These are phyloP conservation scores for Raffaelea arxii DNA, from an alignment of 2,329 filamentous ascomycete genomes.

Conservation along the genomic window DNA sequence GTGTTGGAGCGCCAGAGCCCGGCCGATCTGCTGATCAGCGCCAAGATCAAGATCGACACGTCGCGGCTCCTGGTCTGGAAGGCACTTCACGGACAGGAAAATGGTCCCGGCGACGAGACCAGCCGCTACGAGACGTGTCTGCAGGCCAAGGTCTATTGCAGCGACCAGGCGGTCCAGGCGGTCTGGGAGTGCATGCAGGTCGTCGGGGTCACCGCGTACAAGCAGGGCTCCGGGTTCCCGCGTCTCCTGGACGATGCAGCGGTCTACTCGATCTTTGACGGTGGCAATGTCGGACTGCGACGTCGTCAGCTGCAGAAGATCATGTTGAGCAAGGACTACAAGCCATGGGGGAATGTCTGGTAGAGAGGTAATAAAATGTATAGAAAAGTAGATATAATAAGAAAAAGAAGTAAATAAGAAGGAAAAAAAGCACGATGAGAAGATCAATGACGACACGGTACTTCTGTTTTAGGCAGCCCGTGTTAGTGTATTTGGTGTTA, in stretches of 20 bases:
- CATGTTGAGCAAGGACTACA: slow-evolving; percentile 29
- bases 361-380: no score
- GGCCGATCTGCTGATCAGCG: slow-evolving; percentile 10
- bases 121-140: slow-evolving; percentile 26
- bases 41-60: slow-evolving; percentile 10
- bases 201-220: slow-evolving; percentile 35
- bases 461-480: no score
- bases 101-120: slow-evolving; percentile 25
- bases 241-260: slow-evolving; percentile 28
- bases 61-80: slow-evolving; percentile 17
- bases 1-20: slow-evolving; percentile 37
- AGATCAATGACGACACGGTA: no score
- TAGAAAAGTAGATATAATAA: no score
- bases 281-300: slow-evolving; percentile 39
- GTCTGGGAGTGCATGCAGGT: slow-evolving; percentile 38
- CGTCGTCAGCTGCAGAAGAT: slow-evolving; percentile 33
- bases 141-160: slow-evolving; percentile 39
- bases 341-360: slow-evolving; percentile 1
- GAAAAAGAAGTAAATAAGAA: no score
- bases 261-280: slow-evolving; percentile 36
- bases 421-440: no score
- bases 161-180: slow-evolving; percentile 34
- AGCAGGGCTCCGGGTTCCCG: no score
- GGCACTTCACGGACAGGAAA: slow-evolving; percentile 12
- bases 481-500: no score